Evolutionary conservation across 2,329 filamentous ascomycete genomes (phyloP), one percentile per base, ranked within the genome.

Genomic region (Epichloe typhina): DNA sequence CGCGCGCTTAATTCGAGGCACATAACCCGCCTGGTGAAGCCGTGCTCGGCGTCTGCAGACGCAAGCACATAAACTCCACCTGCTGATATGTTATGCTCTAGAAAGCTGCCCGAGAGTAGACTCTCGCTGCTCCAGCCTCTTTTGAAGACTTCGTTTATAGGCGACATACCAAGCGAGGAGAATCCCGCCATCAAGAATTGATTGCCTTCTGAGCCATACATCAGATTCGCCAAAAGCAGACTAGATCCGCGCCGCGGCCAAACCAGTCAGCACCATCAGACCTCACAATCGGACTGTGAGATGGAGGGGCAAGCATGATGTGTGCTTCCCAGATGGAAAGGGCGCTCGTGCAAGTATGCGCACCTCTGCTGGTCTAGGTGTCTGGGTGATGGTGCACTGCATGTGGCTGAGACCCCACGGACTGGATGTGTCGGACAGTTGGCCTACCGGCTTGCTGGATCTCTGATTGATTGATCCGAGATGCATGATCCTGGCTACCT

Each of bases 391-490:
- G 33, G 31, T 19, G 15, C 46, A 40, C 23, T 17, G 38, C 46
- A 35, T 31, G n/a, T 26, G 42, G 50, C 46, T 49, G 50, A 46
- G 26, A 41, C 46, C 26, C 46, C 15, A 38, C 26, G 36, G 15
- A 23, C 33, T 39, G 44, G 12, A 31, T 45, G 13, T 26, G 44
- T 17, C n/a, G n/a, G 33, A 19, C 43, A 23, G 31, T 17, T 17
- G 5, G 46, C 33, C 35, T 38, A 19, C 31, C 41, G 35, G 49
- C 49, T 41, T 45, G 33, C 42, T 52, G 35, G 40, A 49, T 52
- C 41, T 49, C 33, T 48, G 44, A 51, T 51, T 31, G 46, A 45
- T 35, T 36, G 46, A 49, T 41, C 21, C 40, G 21, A 52, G 46
- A 52, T 49, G 40, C 46, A 46, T 45, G 41, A 52, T 46, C 50